These are phyloP conservation scores for Hortaea werneckii DNA, from an alignment of 2,329 filamentous ascomycete species.

Conservation along the genomic window DNA sequence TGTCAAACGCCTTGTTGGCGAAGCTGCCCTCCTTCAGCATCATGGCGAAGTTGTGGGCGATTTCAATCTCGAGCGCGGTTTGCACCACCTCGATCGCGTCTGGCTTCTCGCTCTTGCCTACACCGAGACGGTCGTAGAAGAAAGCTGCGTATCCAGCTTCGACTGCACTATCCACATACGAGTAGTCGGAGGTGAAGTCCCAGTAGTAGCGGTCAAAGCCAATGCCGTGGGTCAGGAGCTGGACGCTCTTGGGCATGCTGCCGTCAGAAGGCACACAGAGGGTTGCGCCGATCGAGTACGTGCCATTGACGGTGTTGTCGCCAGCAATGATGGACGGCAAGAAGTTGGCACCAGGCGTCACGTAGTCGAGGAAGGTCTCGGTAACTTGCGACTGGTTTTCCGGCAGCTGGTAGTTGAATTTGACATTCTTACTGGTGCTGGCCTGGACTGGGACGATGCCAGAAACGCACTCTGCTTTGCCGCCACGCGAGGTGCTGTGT, in stretches of 20 bases:
- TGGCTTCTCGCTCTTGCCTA: conserved; percentile 28
- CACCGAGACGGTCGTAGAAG: conserved; percentile 34
- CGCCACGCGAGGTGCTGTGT: conserved; percentile 12
- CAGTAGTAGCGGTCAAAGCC: conserved; percentile 28
- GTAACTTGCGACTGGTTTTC: conserved; percentile 20
- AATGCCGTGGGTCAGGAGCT: conserved; percentile 33
- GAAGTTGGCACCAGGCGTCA: conserved; percentile 12
- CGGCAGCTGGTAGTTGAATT: conserved; percentile 18
- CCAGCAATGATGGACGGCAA: background rate
- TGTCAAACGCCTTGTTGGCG: conserved; percentile 9
- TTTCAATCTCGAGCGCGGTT: conserved; percentile 27
- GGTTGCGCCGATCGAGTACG: conserved; percentile 1
- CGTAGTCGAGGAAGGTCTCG: conserved; percentile 15
- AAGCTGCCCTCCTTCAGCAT: conserved; percentile 23
- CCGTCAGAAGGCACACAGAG: background rate
- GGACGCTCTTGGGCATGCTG: conserved; percentile 17
- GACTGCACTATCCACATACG: conserved; percentile 32
- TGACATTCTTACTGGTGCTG: conserved; percentile 16
- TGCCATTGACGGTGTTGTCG: background rate
- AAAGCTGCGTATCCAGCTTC: conserved; percentile 30
- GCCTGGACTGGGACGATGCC: conserved; percentile 18
- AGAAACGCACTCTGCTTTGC: conserved; percentile 19
- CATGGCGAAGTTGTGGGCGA: conserved; percentile 25
- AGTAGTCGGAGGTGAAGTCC: conserved; percentile 23
- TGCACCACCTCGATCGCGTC: conserved; percentile 31